These are phyloP conservation scores for Laguncularia racemosa DNA, from an alignment of 345 rosid genomes.

Conservation along the genomic window DNA sequence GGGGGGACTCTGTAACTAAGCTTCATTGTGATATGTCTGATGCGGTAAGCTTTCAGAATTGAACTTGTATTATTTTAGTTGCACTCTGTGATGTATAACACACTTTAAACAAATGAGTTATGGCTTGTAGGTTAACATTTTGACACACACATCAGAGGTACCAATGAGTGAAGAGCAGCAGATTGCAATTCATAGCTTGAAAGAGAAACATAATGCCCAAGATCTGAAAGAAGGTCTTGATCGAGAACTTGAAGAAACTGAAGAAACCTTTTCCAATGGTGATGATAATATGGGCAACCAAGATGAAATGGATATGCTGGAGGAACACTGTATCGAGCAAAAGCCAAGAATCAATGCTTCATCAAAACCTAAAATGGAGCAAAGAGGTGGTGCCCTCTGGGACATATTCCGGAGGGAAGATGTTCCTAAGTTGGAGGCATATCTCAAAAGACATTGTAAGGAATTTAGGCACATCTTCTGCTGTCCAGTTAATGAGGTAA, in stretches of 20 bases:
- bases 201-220: constrained; percentile 50
- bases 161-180: constrained; percentile 40
- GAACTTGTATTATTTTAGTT: background rate
- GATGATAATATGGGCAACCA: background rate
- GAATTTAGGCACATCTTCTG: constrained; percentile 78
- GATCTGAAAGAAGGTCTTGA: constrained; percentile 36
- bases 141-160: constrained; percentile 66
- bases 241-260: no score
- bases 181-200: constrained; percentile 37
- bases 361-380: constrained; percentile 7
- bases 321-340: constrained; percentile 8
- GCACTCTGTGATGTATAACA: background rate
- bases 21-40: constrained; percentile 94
- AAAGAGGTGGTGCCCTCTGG: constrained; percentile 69
- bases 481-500: constrained; percentile 57
- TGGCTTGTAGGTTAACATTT: constrained; percentile 57
- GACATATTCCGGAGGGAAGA: constrained; percentile 92
- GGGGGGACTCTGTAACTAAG: constrained; percentile 95
- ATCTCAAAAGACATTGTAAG: constrained; percentile 50
- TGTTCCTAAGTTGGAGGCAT: constrained; percentile 64
- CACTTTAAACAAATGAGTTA: background rate
- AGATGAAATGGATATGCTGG: background rate
- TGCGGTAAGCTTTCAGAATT: constrained; percentile 46
- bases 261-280: background rate
- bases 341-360: constrained; percentile 2